Base-by-base conservation (phyloP, 2,329 filamentous ascomycete genomes). In the Verticillium nonalfalfae region DNA sequence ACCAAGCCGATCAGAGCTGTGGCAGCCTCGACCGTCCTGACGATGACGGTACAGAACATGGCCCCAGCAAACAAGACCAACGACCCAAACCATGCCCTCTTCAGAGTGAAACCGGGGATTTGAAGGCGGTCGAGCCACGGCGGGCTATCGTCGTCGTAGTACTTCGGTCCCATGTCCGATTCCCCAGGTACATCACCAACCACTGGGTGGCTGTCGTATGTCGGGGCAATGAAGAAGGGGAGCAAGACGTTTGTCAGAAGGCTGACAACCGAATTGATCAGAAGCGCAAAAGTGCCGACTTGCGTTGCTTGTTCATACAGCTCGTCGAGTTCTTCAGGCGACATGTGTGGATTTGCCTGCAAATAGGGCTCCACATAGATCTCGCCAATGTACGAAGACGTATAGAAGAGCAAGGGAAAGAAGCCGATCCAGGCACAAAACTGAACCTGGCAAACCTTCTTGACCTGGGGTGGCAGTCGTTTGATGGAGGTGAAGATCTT, bases 391-490 rank as follows among this genome's bases (percentile, higher is more conserved):
- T 95, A 98, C 18, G 92, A 96, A 1, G 93, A 96, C 5, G 92
- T 92, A 78, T 98, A 98, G 77, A 96, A 97, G 2, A 98, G 82
- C 73, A 97, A 93, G 1, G 93, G 93, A 69, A 97, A 98, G 86
- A 94, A 97, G 59, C 92, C 94, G 61, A 97, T 88, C 93, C 93
- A 98, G 5, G 92, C 91, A 63, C 88, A 93, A 68, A 94, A 86
- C 72, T 95, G 90, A 0, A 93, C 89, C 66, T 87, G 78, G 71
- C 93, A 97, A 40, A 97, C 91, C 65, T 86, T 88, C 64, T 84
- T 84, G 66, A 95, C 92, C 74, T 96, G 93, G 0, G 88, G 88
- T 1, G 94, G 93, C 7, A 98, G 80, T 45, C 87, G 84, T 68
- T 83, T 86, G 65, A 97, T 90, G 0, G 93, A 93, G 57, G 81